Evolutionary conservation across 352 stramenopile species (phyloP).

Genomic region (Globisporangium lucens): DNA sequence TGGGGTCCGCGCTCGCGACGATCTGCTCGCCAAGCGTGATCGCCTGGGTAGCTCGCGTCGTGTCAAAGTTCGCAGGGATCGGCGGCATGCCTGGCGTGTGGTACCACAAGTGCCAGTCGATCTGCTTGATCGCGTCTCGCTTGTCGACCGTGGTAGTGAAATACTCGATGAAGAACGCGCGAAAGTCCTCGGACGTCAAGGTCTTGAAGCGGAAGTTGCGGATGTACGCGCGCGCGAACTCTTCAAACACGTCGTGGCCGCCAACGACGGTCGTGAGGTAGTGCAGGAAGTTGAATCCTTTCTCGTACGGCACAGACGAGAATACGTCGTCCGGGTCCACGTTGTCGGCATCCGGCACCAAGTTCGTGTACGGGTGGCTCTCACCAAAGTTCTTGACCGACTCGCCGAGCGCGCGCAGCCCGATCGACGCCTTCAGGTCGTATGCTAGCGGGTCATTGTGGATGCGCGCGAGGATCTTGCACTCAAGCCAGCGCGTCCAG

Average conservation of each 20-base stretch:
- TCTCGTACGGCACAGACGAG: constrained; percentile 95
- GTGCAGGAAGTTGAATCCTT: constrained; percentile 82
- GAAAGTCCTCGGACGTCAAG: constrained; percentile 82
- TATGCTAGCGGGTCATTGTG: constrained; percentile 36
- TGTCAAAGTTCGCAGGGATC: constrained; percentile 86
- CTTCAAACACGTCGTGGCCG: constrained; percentile 51
- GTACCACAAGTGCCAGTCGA: constrained; percentile 95
- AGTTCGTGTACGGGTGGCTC: constrained; percentile 79
- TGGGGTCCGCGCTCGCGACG: constrained; percentile 18
- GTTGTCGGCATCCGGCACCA: constrained; percentile 85
- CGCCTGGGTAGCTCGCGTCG: constrained; percentile 57
- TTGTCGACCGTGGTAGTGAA: constrained; percentile 53
- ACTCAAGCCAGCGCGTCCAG: constrained; percentile 97
- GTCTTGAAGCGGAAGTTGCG: constrained; percentile 86
- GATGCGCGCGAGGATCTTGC: constrained; percentile 92
- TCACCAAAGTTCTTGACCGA: constrained; percentile 49
- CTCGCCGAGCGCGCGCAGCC: constrained; percentile 38
- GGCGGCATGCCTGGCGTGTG: constrained; percentile 87
- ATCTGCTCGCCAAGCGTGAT: constrained; percentile 44
- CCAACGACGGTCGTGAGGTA: constrained; percentile 68
- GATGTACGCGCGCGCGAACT: constrained; percentile 93
- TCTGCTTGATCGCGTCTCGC: constrained; percentile 34
- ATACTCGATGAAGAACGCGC: constrained; percentile 64
- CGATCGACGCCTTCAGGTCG: constrained; percentile 57
- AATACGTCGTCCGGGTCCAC: constrained; percentile 97